Evolutionary conservation across 257 asterid genomes (phyloP).

Genomic region (Forsythia suspensa): DNA sequence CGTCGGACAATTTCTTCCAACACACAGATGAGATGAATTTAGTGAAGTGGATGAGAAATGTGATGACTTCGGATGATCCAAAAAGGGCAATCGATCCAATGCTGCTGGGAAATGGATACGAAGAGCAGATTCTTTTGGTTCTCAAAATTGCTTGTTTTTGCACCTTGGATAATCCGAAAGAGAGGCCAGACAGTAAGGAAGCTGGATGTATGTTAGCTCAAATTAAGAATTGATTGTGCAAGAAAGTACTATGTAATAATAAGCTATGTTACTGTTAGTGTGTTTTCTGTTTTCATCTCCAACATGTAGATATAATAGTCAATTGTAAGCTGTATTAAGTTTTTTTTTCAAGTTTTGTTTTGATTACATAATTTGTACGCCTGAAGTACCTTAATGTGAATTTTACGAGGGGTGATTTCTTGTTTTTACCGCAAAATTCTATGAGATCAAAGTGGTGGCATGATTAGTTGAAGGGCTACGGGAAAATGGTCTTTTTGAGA

Average conservation of each 20-base stretch:
- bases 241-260: background rate
- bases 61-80: conserved; percentile 76
- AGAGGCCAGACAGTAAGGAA: conserved; percentile 81
- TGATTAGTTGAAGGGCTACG: too few species aligned
- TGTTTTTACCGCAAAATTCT: background rate
- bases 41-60: conserved; percentile 89
- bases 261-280: background rate
- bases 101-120: conserved; percentile 62
- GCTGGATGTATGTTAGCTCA: conserved; percentile 74
- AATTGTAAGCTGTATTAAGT: background rate
- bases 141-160: conserved; percentile 90
- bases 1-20: conserved; percentile 78
- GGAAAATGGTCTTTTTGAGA: too few species aligned
- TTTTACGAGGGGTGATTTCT: too few species aligned
- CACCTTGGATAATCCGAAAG: conserved; percentile 73
- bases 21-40: conserved; percentile 61
- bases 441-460: too few species aligned
- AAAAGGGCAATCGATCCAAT: conserved; percentile 60
- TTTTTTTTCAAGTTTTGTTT: background rate
- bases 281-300: background rate
- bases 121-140: conserved; percentile 84
- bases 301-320: background rate
- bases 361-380: background rate
- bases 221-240: conserved; percentile 44
- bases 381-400: background rate